These are phyloP conservation scores for Corylus heterophylla DNA, from an alignment of 306 rosid genomes.

Conservation along the genomic window DNA sequence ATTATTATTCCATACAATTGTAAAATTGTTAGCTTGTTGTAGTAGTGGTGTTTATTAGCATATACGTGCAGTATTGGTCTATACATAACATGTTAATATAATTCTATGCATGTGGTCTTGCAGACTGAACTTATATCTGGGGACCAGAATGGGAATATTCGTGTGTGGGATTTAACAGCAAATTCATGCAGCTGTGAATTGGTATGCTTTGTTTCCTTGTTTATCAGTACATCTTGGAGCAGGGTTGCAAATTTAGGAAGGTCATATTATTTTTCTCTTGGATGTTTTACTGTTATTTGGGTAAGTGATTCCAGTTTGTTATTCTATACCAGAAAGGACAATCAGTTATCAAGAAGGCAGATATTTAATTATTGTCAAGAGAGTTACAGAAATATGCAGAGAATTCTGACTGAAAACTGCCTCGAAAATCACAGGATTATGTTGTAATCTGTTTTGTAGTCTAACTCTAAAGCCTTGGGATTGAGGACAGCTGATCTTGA, in stretches of 20 bases:
- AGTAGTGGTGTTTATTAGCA: neutral
- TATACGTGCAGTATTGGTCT: neutral
- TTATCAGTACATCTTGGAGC: constrained; percentile 11
- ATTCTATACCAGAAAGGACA: neutral
- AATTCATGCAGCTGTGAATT: constrained; percentile 98
- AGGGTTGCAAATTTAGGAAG: constrained; percentile 7
- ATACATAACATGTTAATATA: neutral
- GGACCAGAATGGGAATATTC: constrained; percentile 97
- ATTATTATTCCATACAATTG: no score
- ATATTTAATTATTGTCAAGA: neutral
- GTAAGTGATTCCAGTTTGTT: neutral
- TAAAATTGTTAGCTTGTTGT: neutral
- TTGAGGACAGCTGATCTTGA: neutral
- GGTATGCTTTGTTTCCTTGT: constrained; percentile 47
- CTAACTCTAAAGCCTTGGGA: neutral
- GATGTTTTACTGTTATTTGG: neutral
- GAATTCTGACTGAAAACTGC: neutral
- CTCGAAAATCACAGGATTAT: neutral
- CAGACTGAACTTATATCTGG: constrained; percentile 99
- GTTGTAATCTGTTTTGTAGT: neutral
- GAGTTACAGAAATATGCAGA: neutral
- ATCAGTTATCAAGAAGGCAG: neutral
- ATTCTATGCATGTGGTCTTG: constrained; percentile 28
- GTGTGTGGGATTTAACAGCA: constrained; percentile 99
- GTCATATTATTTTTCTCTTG: neutral